Evolutionary conservation across 1,139 yeast genomes (phyloP).

Genomic region (Schizosaccharomyces versatilis): DNA sequence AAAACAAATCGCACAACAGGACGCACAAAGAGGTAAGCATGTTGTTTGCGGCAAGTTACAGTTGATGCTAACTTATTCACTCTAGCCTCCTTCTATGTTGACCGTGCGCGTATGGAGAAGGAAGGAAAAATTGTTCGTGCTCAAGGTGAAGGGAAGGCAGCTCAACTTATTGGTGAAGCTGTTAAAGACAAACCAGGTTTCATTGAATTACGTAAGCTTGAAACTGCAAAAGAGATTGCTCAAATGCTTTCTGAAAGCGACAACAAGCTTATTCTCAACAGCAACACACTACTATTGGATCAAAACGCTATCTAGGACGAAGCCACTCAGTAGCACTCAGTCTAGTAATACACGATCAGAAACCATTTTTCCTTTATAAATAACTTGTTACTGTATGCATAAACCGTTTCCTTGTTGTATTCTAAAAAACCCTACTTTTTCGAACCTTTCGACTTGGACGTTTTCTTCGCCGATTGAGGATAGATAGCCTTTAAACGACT

Average conservation of each 20-base stretch:
- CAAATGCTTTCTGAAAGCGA: constrained; percentile 65
- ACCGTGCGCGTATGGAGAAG: constrained; percentile 90
- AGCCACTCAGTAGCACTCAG: no score
- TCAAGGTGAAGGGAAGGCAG: constrained; percentile 95
- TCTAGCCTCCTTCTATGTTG: constrained; percentile 89
- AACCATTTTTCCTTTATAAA: no score
- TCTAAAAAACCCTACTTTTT: no score
- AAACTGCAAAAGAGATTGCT: constrained; percentile 93
- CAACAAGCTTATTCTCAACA: constrained; percentile 74
- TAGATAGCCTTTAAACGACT: background rate
- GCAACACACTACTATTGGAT: constrained; percentile 58
- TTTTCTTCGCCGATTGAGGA: background rate
- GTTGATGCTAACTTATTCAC: background rate
- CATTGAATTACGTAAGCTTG: constrained; percentile 87
- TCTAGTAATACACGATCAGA: no score
- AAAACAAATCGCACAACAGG: constrained; percentile 97
- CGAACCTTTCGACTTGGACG: no score
- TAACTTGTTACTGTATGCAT: no score
- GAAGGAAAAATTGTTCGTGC: constrained; percentile 92
- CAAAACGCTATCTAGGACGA: background rate
- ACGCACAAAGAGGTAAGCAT: constrained; percentile 39
- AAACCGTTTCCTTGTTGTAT: no score
- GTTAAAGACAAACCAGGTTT: constrained; percentile 48
- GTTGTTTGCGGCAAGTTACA: background rate
- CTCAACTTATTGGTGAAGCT: constrained; percentile 96